Evolutionary conservation across 176 grass and related monocot genomes (phyloP).

Genomic region (Calamus simplicifolius): DNA sequence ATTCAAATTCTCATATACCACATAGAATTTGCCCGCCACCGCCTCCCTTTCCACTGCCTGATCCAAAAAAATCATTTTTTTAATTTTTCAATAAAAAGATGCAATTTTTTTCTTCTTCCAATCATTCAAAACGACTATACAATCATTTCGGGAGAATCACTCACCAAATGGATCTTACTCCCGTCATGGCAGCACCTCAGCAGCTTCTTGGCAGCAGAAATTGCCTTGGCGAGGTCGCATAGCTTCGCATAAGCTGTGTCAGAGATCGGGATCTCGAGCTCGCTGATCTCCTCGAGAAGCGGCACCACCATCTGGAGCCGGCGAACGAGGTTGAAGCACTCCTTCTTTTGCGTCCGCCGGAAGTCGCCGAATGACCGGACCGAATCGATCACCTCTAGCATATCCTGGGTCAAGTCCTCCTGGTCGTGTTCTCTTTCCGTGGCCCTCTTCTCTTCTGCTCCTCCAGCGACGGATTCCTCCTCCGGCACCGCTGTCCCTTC

Average conservation of each 20-base stretch:
- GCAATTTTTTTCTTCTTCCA: no score
- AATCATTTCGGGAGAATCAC: not conserved
- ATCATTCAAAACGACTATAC: not conserved
- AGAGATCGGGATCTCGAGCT: slow-evolving; percentile 28
- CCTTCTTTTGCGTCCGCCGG: slow-evolving; percentile 52
- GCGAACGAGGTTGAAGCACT: slow-evolving; percentile 42
- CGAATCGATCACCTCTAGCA: slow-evolving; percentile 19
- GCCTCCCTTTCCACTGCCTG: slow-evolving; percentile 55
- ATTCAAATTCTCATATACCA: slow-evolving; percentile 45
- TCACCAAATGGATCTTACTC: slow-evolving; percentile 66
- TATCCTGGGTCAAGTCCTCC: slow-evolving; percentile 32
- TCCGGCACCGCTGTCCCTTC: no score
- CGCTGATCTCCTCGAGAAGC: slow-evolving; percentile 46
- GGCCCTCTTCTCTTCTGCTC: not conserved
- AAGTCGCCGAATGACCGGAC: slow-evolving; percentile 43
- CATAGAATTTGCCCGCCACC: slow-evolving; percentile 27
- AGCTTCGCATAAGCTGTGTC: slow-evolving; percentile 29
- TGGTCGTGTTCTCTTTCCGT: slow-evolving; percentile 23
- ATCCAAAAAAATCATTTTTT: not conserved
- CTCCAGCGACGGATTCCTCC: slow-evolving; percentile 8
- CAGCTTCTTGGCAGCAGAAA: slow-evolving; percentile 42
- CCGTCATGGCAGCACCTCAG: slow-evolving; percentile 60
- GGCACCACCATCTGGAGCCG: slow-evolving; percentile 55
- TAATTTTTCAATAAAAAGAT: no score
- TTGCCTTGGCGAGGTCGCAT: slow-evolving; percentile 24